Evolutionary conservation across 2,329 filamentous ascomycete species (phyloP), one percentile per base, ranked within the genome.

Genomic region (Aspergillus sclerotialis): DNA sequence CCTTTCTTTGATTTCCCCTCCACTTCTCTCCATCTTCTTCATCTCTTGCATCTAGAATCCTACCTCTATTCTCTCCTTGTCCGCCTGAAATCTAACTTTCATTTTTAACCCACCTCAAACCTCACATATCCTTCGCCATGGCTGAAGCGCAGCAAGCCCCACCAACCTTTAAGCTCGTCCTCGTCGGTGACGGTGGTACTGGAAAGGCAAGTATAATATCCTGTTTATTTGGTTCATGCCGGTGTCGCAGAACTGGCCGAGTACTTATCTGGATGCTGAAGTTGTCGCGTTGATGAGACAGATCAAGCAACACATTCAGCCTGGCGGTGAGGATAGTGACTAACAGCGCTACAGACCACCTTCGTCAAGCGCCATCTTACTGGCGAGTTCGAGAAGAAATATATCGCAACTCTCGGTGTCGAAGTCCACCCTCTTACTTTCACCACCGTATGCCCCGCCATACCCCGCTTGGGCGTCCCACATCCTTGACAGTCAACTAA

Each of bases 331-430:
- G 19, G 19, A 7, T 10, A 10, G 19, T 23, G 19, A 23, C 19
- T 23, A 23, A 23, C 19, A 23, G 19, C 19, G 19, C 19, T 38
- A 50, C 63, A 98, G 92, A 98, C 92, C 67, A 98, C 92, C 65
- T 98, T 98, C 71, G 92, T 98, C 78, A 98, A 98, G 84, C 92
- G 92, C 64, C 92, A 98, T 74, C 80, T 96, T 80, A 98, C 92
- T 64, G 92, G 92, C 68, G 92, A 98, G 69, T 98, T 98, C 66
- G 92, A 98, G 76, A 98, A 98, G 84, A 98, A 96, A 77, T 98
- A 98, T 75, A 96, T 98, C 69, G 92, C 92, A 59, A 98, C 92
- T 42, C 86, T 98, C 50, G 92, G 92, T 83, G 92, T 98, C 65
- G 92, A 98, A 70, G 92, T 98, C 52, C 92, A 98, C 77, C 92